phyloP scores from a whole-genome alignment of 345 rosid species.

The Heritiera fomes region DNA sequence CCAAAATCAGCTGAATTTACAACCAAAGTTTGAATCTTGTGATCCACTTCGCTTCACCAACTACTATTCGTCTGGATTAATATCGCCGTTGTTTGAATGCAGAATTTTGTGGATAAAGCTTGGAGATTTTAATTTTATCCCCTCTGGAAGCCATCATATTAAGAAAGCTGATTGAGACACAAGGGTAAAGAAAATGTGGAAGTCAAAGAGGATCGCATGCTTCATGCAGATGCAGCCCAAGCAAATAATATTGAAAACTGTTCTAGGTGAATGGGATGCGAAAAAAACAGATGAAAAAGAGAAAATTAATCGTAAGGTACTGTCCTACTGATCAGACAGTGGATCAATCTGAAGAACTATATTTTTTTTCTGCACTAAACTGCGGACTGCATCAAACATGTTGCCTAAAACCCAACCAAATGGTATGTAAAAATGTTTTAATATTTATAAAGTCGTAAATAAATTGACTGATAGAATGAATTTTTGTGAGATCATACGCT shows the following conservation, averaged over 20 bases:
- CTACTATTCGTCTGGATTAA: neutral
- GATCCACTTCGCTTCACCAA: neutral
- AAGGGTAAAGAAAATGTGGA: neutral
- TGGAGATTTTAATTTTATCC: neutral
- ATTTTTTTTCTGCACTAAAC: neutral
- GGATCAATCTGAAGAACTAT: neutral
- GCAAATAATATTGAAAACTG: neutral
- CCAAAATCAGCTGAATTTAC: neutral
- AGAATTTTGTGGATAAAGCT: conserved; percentile 6
- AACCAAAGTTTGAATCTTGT: neutral
- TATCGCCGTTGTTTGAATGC: neutral
- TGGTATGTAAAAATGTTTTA: no score
- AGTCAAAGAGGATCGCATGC: neutral
- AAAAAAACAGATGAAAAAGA: neutral
- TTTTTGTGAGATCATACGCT: no score
- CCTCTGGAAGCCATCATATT: neutral
- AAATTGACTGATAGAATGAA: no score
- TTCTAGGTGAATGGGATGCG: neutral
- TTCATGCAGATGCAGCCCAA: neutral
- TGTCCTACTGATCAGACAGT: neutral
- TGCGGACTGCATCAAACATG: neutral
- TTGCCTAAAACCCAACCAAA: neutral
- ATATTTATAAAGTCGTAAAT: no score
- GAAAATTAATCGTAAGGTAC: neutral
- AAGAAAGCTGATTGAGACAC: neutral